phyloP scores from a whole-genome alignment of 192 early-diverging fungal species.

The Podila epigama region DNA sequence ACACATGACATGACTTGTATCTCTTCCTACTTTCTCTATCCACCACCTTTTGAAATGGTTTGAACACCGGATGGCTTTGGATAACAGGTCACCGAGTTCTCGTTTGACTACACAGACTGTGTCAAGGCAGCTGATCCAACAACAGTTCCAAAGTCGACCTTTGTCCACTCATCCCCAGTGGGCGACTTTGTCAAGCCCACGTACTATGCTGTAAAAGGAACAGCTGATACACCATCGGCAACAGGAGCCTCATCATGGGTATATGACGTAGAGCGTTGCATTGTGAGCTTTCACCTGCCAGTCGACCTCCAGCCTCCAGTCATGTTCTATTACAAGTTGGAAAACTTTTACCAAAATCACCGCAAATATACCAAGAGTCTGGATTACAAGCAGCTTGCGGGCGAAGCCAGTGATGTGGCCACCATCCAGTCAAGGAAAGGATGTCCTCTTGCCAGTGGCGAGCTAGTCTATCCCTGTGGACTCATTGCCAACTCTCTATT shows the following conservation, averaged over 20 bases:
- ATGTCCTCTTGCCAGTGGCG: conserved; percentile 58
- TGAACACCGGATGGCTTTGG: no score
- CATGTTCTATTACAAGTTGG: conserved; percentile 93
- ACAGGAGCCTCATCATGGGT: neutral
- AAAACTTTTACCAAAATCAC: conserved; percentile 99
- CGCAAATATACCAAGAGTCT: conserved; percentile 93
- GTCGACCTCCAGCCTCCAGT: conserved; percentile 77
- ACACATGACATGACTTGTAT: no score
- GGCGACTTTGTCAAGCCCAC: conserved; percentile 9
- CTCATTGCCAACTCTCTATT: conserved; percentile 94
- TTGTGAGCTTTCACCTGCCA: conserved; percentile 72
- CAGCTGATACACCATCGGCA: neutral
- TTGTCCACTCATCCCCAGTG: conserved; percentile 16
- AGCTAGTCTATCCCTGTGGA: conserved; percentile 91
- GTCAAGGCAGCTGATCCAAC: conserved; percentile 2
- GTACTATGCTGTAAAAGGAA: neutral
- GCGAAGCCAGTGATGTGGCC: conserved; percentile 55
- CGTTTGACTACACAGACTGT: conserved; percentile 58
- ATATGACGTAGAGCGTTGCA: conserved; percentile 60
- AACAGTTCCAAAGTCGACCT: conserved; percentile 13
- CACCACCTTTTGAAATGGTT: no score
- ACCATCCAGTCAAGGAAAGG: conserved; percentile 62
- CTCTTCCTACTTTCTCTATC: neutral
- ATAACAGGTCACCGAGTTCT: conserved; percentile 56
- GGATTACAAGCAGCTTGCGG: conserved; percentile 83